Evolutionary conservation across 1,284 basidiomycete species (phyloP), one percentile per base, ranked within the genome.

Genomic region (Heliocybe sulcata): DNA sequence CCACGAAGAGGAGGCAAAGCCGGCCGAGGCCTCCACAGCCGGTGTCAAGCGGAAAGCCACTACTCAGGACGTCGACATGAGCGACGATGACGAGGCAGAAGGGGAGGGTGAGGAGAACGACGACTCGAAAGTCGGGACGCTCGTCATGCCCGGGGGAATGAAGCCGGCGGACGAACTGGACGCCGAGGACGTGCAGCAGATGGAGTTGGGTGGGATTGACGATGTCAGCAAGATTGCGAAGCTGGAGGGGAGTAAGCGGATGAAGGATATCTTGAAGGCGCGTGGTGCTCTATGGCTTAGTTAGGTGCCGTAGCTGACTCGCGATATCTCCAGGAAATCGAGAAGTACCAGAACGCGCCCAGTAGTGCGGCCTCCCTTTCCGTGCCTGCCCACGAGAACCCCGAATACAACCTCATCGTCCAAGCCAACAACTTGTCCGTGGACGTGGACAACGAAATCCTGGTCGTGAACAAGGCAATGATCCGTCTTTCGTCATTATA

Each of bases 361-460:
- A 85, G 85, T 51, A 85, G 92, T 0, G 78, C 83, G 11, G 88
- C 94, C 59, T 82, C 86, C 61, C 91, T 85, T 79, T 80, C 80
- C 38, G 76, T 79, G 38, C 90, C 92, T 12, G 83, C 93, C 0
- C 93, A 95, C 69, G 81, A 95, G 59, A 95, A 96, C 67, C 92
- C 93, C 0, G 97, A 99, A 70, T 99, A 99, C 72, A 85, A 88
- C 58, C 79, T 99, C 57, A 98, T 99, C 63, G 97, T 99, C 2
- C 86, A 92, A 61, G 93, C 96, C 12, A 99, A 99, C 76, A 99
- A 99, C 72, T 77, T 98, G 57, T 94, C 94, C 1, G 97, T 99
- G 19, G 97, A 99, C 63, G 87, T 99, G 1, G 97, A 99, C 71
- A 99, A 99, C 64, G 97, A 99, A 70, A 92, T 98, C 56, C 78